A percentile compares a stretch with the other conserved stretches of the same genome.
Evolutionary conservation across 1,284 basidiomycete genomes (phyloP).

Genomic region (Neolentinus lepideus): DNA sequence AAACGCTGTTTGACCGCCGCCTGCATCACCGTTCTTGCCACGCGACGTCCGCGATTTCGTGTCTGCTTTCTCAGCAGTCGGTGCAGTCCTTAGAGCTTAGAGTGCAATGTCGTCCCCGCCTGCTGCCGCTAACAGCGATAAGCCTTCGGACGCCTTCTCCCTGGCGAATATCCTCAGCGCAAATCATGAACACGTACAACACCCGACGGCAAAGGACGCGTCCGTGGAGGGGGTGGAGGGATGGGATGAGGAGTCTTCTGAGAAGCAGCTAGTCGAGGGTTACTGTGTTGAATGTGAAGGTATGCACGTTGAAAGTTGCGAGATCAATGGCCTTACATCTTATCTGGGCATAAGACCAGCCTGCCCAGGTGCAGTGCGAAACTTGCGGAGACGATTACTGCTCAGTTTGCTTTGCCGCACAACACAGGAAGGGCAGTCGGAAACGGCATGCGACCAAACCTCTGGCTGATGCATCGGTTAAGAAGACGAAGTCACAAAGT

Average conservation of each 20-base stretch:
- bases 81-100: no score
- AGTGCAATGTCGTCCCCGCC: background rate
- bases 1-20: no score
- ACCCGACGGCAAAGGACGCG: conserved; percentile 32
- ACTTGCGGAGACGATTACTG: conserved; percentile 67
- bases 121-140: background rate
- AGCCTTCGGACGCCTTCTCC: conserved; percentile 32
- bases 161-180: conserved; percentile 59
- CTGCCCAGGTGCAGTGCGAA: conserved; percentile 65
- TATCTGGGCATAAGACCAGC: conserved; percentile 53
- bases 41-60: background rate
- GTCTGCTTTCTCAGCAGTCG: no score
- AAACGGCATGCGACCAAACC: conserved; percentile 55
- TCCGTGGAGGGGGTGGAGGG: conserved; percentile 32
- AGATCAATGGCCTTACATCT: background rate
- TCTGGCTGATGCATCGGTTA: conserved; percentile 23
- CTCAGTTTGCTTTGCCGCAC: conserved; percentile 76
- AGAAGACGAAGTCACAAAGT: conserved; percentile 19
- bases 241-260: conserved; percentile 58
- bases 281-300: conserved; percentile 81
- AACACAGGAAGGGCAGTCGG: conserved; percentile 72
- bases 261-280: conserved; percentile 46
- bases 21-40: background rate
- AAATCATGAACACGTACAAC: conserved; percentile 52
- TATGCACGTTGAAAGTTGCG: conserved; percentile 22